Base-by-base conservation (phyloP, 441 rosid species). In the Pelargonium myrrhifolium region DNA sequence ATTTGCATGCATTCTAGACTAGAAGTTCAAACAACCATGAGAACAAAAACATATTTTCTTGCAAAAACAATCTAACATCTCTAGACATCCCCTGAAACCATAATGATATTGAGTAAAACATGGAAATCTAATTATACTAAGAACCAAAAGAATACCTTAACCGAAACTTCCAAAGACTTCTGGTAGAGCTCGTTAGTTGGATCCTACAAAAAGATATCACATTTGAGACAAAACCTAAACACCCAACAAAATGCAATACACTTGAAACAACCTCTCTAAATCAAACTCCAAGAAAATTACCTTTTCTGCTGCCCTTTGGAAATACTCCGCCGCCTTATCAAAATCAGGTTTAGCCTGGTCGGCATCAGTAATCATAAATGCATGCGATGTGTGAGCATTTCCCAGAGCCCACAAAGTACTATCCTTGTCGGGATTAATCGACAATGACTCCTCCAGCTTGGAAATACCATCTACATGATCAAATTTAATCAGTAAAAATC, bases 371-470 rank as follows among this genome's bases (percentile, higher is more conserved):
- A 69, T 74, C 67, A 84, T 76, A 76, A 87, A 85, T 0, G 78
- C 89, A 0, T 67, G 73, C 59, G 89, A 82, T 15, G 89, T 81
- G 69, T 77, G 72, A 1, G 88, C 89, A 74, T 87, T 87, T 58
- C 87, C 92, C 65, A 82, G 62, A 73, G 79, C 81, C 92, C 92
- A 87, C n/a, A 82, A 69, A 5, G 87, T 75, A 56, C 84, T 77
- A 68, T 81, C 87, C 76, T 70, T 79, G 39, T 66, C 64, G 3
- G 87, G 84, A 71, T 82, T 74, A 69, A 87, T 18, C 37, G 53
- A 17, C 79, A 85, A 74, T 17, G 81, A 84, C 80, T 84, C 88
- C 76, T 85, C 88, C 71, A 85, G 74, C 76, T 84, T 85, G 45
- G 80, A 64, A 68, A 78, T 78, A 9, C 86, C 87, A 76, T 81